Base-by-base conservation (phyloP, 306 rosid species). In the Begonia masoniana region DNA sequence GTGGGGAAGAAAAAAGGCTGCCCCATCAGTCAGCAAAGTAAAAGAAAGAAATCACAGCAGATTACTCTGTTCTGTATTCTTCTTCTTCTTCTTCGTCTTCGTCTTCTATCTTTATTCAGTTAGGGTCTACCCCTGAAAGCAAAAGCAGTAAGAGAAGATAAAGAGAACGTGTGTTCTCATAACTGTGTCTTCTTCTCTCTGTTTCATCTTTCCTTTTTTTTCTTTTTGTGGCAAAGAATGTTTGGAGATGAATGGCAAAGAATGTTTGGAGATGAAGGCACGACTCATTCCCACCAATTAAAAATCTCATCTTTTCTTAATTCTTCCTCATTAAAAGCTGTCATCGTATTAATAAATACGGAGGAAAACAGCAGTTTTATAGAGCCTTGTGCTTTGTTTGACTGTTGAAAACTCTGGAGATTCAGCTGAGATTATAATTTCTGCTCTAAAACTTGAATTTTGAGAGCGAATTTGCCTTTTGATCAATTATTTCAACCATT, bases 11-110 rank as follows among this genome's bases (percentile, higher is more conserved):
- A 60, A 65, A 84, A 84, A 77, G 94, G 74, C 88, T 81, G 92
- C 77, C 84, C 89, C 13, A 41, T 43, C 57, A 57, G 94, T 91
- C 92, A 83, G 94, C 85, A 89, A 80, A 85, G 91, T 65, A 77
- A 77, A 70, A 50, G 65, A 15, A 50, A 66, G 66, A 26, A 13
- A 13, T 50, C 45, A 31, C 39, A 31, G 39, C 39, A 6, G 50
- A 43, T 36, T 19, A n/a, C 4, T 57, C 4, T 51, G 55, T 14
- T 23, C 41, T 41, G 6, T 47, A 39, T 52, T 57, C 58, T 50
- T 10, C 57, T 26, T 62, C 67, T 69, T 68, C 61, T 50, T 62
- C 55, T 12, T 2, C 14, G 13, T 11, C 41, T 46, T 31, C 10
- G 21, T 50, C 66, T 56, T 21, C 5, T 12, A 14, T 5, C 63